Evolutionary conservation across 352 stramenopile species (phyloP), one percentile per base, ranked within the genome.

Genomic region (Phytopythium oedochilum): DNA sequence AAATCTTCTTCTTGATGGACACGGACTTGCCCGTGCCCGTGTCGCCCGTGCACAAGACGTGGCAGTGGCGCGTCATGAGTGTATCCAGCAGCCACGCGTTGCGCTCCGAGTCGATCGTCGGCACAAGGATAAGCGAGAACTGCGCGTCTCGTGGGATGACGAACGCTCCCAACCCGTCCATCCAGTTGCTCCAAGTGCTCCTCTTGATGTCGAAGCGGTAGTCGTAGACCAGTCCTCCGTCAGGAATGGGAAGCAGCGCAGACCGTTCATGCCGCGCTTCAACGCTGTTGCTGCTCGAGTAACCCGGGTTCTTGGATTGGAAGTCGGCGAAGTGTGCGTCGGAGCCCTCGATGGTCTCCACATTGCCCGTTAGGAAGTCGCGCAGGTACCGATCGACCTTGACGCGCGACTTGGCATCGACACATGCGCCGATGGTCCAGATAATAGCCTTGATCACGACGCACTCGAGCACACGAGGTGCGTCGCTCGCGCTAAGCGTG

Each of bases 21-120:
- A 98, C 92, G 2, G 81, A 96, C 61, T 98, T 98, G 38, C 92
- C 92, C n/a, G 92, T 97, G 17, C 92, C 92, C 11, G 92, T 98
- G 35, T 97, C 90, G 51, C 91, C 91, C 3, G 88, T 97, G 45
- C 83, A 94, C 4, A 98, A 64, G 10, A 97, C 87, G 48, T 98
- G 89, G 55, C 88, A 88, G 52, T 96, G 89, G n/a, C 88, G 76
- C 3, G 71, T 70, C 25, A 98, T 57, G 3, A 98, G 66, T 31
- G 77, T 89, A 40, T 97, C 83, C n/a, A 98, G 66, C 10, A 98
- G 59, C 80, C 86, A 97, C 22, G 92, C 89, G 29, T 97, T 96
- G 10, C 88, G 84, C 55, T 97, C 87, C 18, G 92, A 98, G 48
- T 98, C 92, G 49, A 97, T 90, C 6, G 93, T 98, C 2, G 90